Evolutionary conservation across 73 alveolate species (phyloP).

Genomic region (Breviolum minutum): DNA sequence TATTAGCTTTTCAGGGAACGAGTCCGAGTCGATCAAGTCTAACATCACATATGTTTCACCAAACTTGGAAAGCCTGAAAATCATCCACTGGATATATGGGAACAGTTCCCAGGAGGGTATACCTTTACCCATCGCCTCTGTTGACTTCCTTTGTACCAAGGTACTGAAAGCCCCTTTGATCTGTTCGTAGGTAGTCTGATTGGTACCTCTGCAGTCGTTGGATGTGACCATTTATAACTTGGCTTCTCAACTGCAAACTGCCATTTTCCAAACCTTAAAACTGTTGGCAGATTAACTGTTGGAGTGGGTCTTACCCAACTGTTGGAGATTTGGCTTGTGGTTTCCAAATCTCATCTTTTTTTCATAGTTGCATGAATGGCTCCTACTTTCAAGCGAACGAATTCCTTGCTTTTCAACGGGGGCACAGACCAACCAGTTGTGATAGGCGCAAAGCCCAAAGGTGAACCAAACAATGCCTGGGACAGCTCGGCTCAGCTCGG

Average conservation of each 20-base stretch:
- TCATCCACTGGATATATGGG: neutral
- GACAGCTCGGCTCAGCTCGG: no score
- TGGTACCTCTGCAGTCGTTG: conserved; percentile 12
- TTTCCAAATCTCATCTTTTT: no score
- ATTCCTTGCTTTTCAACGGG: neutral
- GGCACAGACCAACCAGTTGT: conserved; percentile 82
- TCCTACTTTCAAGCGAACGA: no score
- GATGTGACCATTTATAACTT: neutral
- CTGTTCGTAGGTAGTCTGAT: conserved; percentile 95
- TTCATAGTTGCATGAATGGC: no score
- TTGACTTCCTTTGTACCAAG: neutral
- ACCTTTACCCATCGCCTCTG: neutral
- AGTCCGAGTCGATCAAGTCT: no score
- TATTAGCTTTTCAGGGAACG: no score
- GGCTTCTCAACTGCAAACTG: neutral
- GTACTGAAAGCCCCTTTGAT: conserved; percentile 68
- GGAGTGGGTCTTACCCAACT: no score
- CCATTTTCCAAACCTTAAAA: neutral
- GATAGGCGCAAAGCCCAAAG: conserved; percentile 93
- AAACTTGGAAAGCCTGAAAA: neutral
- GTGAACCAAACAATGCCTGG: conserved; percentile 93
- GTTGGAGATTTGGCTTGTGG: no score
- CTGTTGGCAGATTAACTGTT: no score
- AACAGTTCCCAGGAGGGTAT: neutral
- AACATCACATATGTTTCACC: no score